Evolutionary conservation across 192 early-diverging fungal species (phyloP), one percentile per base, ranked within the genome.

Genomic region (Endogone sp.): DNA sequence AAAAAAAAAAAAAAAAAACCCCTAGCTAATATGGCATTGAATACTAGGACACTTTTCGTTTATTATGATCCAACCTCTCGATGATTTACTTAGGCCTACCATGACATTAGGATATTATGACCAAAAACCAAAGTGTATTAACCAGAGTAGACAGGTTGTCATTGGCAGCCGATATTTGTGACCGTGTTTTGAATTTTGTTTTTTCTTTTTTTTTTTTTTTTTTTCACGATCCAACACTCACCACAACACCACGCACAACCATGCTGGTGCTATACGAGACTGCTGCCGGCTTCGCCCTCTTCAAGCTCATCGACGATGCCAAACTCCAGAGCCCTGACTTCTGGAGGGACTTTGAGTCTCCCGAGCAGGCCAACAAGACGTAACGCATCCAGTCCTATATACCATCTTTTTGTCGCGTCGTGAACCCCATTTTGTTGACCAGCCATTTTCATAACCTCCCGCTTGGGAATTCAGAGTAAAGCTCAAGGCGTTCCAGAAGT

Each of bases 251-350:
- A 13, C 4, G 4, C 37, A 44, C 4, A 44, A 44, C 37, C 4
- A 94, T 98, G 94, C 88, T 98, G 71, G 93, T 98, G 29, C 89
- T 99, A 32, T 97, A 93, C 87, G 97, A 99, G 83, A 97, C 95
- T 56, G 89, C 95, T 62, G 95, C 96, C 60, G 97, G 97, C 61
- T 98, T 94, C 72, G 95, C 97, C 70, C 87, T 99, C 61, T 99
- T 98, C 85, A 94, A 93, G 88, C 83, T 96, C 83, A 81, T 91
- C 60, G 92, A 96, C 78, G 93, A 96, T 71, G 89, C 84, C 65
- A 94, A 94, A 83, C 83, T 98, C 68, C 81, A 88, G 73, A 91
- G 94, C 75, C 90, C 92, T 55, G 94, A 97, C 59, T 81, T 98
- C 70, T 89, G 88, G 86, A 92, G 93, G 80, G 84, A 90, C 72